Base-by-base conservation (phyloP, 306 rosid genomes). In the Psophocarpus tetragonolobus region DNA sequence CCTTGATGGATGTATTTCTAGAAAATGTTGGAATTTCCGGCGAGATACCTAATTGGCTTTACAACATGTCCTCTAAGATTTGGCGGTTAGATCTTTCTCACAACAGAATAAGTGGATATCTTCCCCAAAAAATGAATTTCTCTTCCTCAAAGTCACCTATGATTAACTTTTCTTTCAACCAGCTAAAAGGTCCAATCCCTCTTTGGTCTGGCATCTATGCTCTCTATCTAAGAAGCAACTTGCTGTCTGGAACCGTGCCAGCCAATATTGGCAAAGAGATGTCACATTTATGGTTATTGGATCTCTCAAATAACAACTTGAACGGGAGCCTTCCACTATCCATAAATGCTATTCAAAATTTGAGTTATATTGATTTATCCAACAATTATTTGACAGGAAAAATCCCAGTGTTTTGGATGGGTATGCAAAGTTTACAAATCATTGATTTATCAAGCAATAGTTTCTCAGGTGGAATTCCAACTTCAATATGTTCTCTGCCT, bases 301-400 rank as follows among this genome's bases (percentile, higher is more conserved):
- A 70, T 53, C 61, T 47, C 45, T 78, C 82, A 45, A 44, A 45
- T 62, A 69, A 78, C 39, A 4, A 8, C 15, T 9, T 78, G 0
- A 35, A 0, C 32, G 71, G 71, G 7, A 3, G 33, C 29, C 6
- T 78, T 6, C 77, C 82, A 18, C 62, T 57, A 14, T 78, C 14
- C 12, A 14, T 29, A 0, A 17, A 30, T 35, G 30, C 14, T 12
- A 70, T 45, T 7, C 26, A 68, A 27, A 12, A 20, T 66, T 26
- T 66, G 30, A 4, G 1, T 2, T 13, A 8, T 17, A 8, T 44
- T 44, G 18, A 78, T 41, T 20, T 78, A 33, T 56, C 70, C 5
- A 51, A 57, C 38, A 78, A 78, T n/a, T 0, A 3, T 29, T 41
- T 77, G 18, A 27, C 58, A 2, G 69, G 75, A 36, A 9, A n/a